Evolutionary conservation across 352 stramenopile species (phyloP).

Genomic region (Globisporangium yorkense): DNA sequence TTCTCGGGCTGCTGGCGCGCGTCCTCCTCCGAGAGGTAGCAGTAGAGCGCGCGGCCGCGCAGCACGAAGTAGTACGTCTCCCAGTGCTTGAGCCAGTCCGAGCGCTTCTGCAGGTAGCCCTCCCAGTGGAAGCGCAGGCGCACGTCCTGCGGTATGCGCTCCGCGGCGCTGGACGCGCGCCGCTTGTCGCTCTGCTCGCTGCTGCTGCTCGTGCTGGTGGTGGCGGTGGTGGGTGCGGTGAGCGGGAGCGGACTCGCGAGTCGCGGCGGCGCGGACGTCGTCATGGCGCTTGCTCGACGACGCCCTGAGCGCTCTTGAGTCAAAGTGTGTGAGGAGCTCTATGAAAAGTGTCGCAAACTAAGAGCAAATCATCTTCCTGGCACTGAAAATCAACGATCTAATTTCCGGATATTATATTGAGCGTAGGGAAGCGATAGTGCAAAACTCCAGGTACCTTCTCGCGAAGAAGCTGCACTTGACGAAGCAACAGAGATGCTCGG

Average conservation of each 20-base stretch:
- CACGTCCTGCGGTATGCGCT: constrained; percentile 26
- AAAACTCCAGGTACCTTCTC: too few relatives aligned
- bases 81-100: constrained; percentile 88
- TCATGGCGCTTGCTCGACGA: background rate
- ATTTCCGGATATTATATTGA: too few relatives aligned
- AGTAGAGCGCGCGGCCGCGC: constrained; percentile 62
- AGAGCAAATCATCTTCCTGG: too few relatives aligned
- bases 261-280: constrained; percentile 5
- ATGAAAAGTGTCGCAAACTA: too few relatives aligned
- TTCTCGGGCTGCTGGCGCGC: constrained; percentile 68
- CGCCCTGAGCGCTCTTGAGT: too few relatives aligned
- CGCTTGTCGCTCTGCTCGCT: constrained; percentile 2
- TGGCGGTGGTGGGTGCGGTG: background rate
- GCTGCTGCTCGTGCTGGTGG: background rate
- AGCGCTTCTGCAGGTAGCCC: constrained; percentile 85
- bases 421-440: too few relatives aligned
- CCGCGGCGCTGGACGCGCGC: constrained; percentile 1
- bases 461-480: background rate
- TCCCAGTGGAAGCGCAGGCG: constrained; percentile 71
- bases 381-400: too few relatives aligned
- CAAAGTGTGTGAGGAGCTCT: too few relatives aligned
- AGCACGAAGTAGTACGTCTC: constrained; percentile 88
- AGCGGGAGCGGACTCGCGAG: constrained; percentile 13
- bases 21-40: constrained; percentile 81
- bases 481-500: background rate